Evolutionary conservation across 129 eudicot genomes (phyloP).

Genomic region (Lonicera japonica): DNA sequence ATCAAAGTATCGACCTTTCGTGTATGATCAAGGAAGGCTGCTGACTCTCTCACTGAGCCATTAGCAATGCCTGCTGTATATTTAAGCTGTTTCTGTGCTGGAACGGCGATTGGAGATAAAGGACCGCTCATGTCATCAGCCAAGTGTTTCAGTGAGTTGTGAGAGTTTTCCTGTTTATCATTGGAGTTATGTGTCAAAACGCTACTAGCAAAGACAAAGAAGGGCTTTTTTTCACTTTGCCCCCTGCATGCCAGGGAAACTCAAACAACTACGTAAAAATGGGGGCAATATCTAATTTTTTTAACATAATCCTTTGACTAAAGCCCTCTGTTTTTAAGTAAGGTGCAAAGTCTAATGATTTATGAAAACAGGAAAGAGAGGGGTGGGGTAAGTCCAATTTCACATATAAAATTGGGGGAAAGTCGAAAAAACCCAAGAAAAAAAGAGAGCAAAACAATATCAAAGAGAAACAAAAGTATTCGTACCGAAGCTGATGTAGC

Average conservation of each 20-base stretch:
- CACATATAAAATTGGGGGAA: too few species aligned
- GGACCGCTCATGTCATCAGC: constrained; percentile 79
- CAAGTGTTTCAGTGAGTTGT: constrained; percentile 58
- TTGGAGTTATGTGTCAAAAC: constrained; percentile 6
- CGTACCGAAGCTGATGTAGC: constrained; percentile 46
- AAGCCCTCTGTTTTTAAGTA: not conserved
- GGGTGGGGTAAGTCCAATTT: not conserved
- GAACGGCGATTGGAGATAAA: constrained; percentile 80
- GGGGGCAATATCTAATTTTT: too few species aligned
- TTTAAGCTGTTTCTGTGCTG: constrained; percentile 90
- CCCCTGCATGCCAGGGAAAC: too few species aligned
- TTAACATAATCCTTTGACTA: too few species aligned
- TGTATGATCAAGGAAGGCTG: constrained; percentile 82
- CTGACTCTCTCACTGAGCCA: constrained; percentile 78
- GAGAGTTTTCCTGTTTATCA: constrained; percentile 52
- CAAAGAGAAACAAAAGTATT: not conserved
- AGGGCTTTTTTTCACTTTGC: too few species aligned
- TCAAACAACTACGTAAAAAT: too few species aligned
- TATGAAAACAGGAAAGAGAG: not conserved
- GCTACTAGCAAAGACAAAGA: not conserved
- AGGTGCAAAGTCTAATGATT: too few species aligned
- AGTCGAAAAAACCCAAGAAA: not conserved
- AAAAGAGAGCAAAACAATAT: not conserved
- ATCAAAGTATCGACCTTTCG: constrained; percentile 54
- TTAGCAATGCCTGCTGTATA: constrained; percentile 92